phyloP scores from a whole-genome alignment of 1,139 yeast genomes.

The Protomyces lactucae-debilis region DNA sequence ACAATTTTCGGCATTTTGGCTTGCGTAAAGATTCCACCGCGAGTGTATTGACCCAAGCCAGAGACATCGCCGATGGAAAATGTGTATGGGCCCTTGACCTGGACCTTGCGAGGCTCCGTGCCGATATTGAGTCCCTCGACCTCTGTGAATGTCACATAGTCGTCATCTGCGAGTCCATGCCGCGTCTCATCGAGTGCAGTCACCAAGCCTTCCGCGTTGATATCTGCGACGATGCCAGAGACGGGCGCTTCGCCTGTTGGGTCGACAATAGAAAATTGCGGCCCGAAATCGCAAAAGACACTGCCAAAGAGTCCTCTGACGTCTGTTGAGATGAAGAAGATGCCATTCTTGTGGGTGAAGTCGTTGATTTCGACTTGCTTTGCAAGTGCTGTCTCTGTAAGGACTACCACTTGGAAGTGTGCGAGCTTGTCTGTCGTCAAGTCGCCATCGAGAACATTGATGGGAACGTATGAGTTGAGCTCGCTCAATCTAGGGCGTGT shows the following conservation, averaged over 20 bases:
- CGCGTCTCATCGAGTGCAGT: constrained; percentile 87
- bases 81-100: constrained; percentile 90
- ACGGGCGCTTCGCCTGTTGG: constrained; percentile 89
- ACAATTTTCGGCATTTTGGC: constrained; percentile 73
- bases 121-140: constrained; percentile 62
- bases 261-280: constrained; percentile 71
- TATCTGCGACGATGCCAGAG: constrained; percentile 66
- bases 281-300: constrained; percentile 87
- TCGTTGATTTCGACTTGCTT: constrained; percentile 71
- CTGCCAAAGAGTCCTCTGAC: constrained; percentile 83
- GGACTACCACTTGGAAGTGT: constrained; percentile 73
- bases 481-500: constrained; percentile 66
- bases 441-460: constrained; percentile 57
- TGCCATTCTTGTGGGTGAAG: constrained; percentile 65
- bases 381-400: constrained; percentile 70
- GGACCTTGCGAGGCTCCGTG: constrained; percentile 66
- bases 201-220: constrained; percentile 84
- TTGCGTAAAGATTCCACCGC: constrained; percentile 88
- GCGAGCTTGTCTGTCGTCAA: constrained; percentile 46
- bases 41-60: constrained; percentile 57
- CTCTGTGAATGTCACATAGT: constrained; percentile 81
- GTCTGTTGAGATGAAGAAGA: constrained; percentile 77
- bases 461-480: constrained; percentile 84
- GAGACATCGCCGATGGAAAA: constrained; percentile 58
- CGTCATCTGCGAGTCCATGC: constrained; percentile 92